Evolutionary conservation across 169 alveolate species (phyloP).

Genomic region (Cystoisospora suis): DNA sequence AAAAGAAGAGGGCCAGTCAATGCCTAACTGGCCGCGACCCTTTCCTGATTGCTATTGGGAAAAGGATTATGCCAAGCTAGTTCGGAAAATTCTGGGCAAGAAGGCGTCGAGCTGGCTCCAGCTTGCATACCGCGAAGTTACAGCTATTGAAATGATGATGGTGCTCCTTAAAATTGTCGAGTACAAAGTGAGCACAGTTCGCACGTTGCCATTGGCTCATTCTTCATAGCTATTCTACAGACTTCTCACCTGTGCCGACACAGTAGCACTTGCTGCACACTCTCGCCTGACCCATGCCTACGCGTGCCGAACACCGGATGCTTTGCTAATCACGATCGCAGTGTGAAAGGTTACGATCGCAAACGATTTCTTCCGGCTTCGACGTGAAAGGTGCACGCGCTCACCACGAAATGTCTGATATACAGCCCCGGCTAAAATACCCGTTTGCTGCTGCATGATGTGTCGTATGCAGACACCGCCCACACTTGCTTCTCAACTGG

Average conservation of each 20-base stretch:
- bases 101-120: not conserved
- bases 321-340: no score
- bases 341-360: no score
- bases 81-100: constrained; percentile 10
- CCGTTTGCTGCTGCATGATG: not conserved
- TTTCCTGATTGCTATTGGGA: not conserved
- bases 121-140: not conserved
- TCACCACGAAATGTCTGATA: no score
- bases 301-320: not conserved
- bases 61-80: not conserved
- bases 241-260: not conserved
- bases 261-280: not conserved
- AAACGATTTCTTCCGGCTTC: no score
- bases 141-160: not conserved
- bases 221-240: not conserved
- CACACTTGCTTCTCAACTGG: not conserved
- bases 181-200: not conserved
- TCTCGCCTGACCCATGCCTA: not conserved
- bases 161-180: constrained; percentile 24
- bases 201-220: not conserved
- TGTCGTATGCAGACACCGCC: not conserved
- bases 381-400: no score
- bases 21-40: not conserved
- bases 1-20: not conserved
- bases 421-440: no score